Evolutionary conservation across 2,329 filamentous ascomycete genomes (phyloP).

Genomic region (Sporothrix euskadiensis): DNA sequence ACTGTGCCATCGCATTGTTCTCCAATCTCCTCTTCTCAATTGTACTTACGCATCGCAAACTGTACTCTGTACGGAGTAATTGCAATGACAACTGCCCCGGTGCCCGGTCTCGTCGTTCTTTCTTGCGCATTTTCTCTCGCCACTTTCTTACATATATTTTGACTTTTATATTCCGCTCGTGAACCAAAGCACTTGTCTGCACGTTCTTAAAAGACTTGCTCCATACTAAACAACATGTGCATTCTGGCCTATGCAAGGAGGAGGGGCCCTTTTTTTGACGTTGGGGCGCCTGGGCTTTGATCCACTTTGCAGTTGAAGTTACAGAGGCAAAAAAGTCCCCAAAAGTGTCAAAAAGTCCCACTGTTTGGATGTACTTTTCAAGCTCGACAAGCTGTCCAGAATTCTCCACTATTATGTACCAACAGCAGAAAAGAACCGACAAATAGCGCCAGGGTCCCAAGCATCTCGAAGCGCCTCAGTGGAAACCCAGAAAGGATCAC

Average conservation of each 20-base stretch:
- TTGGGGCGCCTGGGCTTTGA: not conserved
- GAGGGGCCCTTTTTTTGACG: not conserved
- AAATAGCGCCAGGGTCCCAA: not conserved
- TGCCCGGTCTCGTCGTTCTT: not conserved
- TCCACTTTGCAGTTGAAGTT: not conserved
- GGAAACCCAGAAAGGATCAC: not conserved
- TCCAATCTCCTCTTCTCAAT: not conserved
- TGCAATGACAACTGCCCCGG: not conserved
- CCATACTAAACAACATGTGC: slow-evolving; percentile 7
- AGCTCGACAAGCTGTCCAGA: too few relatives aligned
- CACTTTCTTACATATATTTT: not conserved
- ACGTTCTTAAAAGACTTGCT: not conserved
- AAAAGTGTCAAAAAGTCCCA: too few relatives aligned
- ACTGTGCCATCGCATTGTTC: not conserved
- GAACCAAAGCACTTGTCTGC: not conserved
- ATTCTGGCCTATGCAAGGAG: not conserved
- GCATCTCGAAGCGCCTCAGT: not conserved
- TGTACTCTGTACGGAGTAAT: not conserved
- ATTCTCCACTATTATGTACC: too few relatives aligned
- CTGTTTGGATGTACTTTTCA: too few relatives aligned
- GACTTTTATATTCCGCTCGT: not conserved
- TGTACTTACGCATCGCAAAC: not conserved
- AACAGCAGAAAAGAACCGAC: too few relatives aligned
- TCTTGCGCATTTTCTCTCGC: not conserved
- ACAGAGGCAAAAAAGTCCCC: not conserved